These are phyloP conservation scores for Piloderma croceum DNA, from an alignment of 768 basidiomycete species.

Conservation along the genomic window DNA sequence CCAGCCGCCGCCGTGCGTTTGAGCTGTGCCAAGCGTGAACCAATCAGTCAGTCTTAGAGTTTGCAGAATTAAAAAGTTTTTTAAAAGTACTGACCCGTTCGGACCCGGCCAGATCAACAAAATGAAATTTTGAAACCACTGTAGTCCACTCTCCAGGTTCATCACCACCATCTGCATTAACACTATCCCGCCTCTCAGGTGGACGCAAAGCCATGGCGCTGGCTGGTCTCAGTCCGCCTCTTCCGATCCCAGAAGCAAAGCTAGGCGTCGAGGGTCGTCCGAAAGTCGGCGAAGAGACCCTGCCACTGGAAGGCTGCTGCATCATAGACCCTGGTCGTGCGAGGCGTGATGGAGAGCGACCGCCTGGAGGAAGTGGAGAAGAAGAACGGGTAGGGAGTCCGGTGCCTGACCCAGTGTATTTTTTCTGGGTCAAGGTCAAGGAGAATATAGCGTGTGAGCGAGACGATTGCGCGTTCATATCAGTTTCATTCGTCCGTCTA, in stretches of 20 bases:
- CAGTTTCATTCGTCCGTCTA: slow-evolving; percentile 92
- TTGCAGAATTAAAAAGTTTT: too few relatives aligned
- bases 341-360: slow-evolving; percentile 62
- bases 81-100: slow-evolving; percentile 67
- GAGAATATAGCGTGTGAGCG: slow-evolving; percentile 99
- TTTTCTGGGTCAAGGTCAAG: slow-evolving; percentile 88
- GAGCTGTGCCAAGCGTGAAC: slow-evolving; percentile 62
- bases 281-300: slow-evolving; percentile 74
- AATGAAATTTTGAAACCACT: slow-evolving; percentile 93
- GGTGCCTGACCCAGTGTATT: slow-evolving; percentile 62
- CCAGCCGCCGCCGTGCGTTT: slow-evolving; percentile 96
- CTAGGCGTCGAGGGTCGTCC: slow-evolving; percentile 77
- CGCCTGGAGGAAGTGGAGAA: slow-evolving; percentile 67
- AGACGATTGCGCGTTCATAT: slow-evolving; percentile 98
- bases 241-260: slow-evolving; percentile 67
- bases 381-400: slow-evolving; percentile 75
- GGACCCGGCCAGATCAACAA: slow-evolving; percentile 95
- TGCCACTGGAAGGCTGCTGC: slow-evolving; percentile 49
- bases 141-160: slow-evolving; percentile 82
- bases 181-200: slow-evolving; percentile 39
- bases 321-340: slow-evolving; percentile 48
- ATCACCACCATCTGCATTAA: slow-evolving; percentile 53
- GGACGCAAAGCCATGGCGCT: slow-evolving; percentile 73
- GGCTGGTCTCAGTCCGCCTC: slow-evolving; percentile 66
- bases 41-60: too few relatives aligned